Evolutionary conservation across 768 basidiomycete species (phyloP).

Genomic region (Macrolepiota albuminosa): DNA sequence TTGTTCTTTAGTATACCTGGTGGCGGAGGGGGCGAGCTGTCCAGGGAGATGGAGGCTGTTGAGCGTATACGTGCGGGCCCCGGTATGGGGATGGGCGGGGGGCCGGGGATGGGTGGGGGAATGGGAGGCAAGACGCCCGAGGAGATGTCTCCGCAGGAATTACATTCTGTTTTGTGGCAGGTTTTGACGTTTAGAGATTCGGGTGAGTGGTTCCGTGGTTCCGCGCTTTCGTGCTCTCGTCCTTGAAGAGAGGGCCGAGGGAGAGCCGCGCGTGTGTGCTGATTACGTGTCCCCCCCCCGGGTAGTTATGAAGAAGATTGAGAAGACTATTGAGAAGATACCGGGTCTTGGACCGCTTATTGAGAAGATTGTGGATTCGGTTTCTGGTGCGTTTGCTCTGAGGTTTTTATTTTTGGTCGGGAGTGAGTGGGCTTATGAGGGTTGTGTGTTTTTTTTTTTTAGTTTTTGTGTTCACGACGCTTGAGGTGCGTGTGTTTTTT

Average conservation of each 20-base stretch:
- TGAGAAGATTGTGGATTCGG: constrained; percentile 74
- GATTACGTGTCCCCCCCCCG: neutral
- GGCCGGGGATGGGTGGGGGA: neutral
- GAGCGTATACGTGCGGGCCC: constrained; percentile 55
- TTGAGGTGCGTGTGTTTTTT: constrained; percentile 51
- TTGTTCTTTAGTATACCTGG: constrained; percentile 63
- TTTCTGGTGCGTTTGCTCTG: constrained; percentile 50
- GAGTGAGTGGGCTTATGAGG: neutral
- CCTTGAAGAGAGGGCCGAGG: no score
- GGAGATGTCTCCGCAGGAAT: constrained; percentile 85
- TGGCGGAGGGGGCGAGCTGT: constrained; percentile 53
- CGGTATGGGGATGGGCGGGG: constrained; percentile 24
- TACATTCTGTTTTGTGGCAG: constrained; percentile 81
- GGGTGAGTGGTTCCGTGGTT: constrained; percentile 30
- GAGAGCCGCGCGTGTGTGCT: no score
- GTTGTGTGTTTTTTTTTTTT: neutral
- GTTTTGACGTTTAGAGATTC: constrained; percentile 82
- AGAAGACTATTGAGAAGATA: constrained; percentile 71
- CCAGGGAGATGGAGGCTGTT: constrained; percentile 72
- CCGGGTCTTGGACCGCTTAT: constrained; percentile 72
- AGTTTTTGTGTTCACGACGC: constrained; percentile 81
- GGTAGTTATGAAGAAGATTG: constrained; percentile 72
- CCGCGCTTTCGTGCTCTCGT: no score
- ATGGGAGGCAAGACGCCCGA: constrained; percentile 63
- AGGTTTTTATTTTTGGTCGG: neutral